Conservation (phyloP, 1,139 yeast species). For the Candida tetrigidarum region DNA sequence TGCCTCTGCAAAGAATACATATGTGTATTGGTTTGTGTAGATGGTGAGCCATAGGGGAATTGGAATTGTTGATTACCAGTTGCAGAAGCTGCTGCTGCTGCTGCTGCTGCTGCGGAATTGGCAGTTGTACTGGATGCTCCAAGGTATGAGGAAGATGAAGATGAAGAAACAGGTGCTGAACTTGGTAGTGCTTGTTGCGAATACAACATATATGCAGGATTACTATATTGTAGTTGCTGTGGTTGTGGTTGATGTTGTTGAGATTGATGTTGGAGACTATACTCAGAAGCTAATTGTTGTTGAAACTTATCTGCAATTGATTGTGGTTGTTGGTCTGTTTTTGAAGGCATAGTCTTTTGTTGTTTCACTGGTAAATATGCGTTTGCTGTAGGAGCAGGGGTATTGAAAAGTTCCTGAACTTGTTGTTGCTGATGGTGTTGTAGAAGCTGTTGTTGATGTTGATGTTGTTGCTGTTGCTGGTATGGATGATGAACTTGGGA, state of each 20-base stretch:
- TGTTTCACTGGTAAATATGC: constrained; percentile 6
- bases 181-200: constrained; percentile 13
- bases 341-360: constrained; percentile 6
- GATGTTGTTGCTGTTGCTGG: constrained; percentile 9
- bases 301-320: constrained; percentile 1
- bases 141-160: constrained; percentile 1
- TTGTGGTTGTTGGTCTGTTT: constrained; percentile 2
- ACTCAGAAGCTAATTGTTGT: constrained; percentile 3
- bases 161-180: not conserved
- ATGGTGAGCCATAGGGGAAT: constrained; percentile 14
- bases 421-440: constrained; percentile 7
- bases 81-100: too few relatives aligned
- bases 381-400: not conserved
- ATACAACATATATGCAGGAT: constrained; percentile 15
- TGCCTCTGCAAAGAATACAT: constrained; percentile 14
- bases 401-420: constrained; percentile 6
- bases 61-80: constrained; percentile 15
- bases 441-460: constrained; percentile 7
- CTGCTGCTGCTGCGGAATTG: too few relatives aligned
- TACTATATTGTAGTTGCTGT: constrained; percentile 11
- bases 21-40: constrained; percentile 5
- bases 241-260: constrained; percentile 11
- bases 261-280: constrained; percentile 8
- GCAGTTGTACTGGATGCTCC: not conserved
- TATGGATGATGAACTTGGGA: constrained; percentile 11